These are phyloP conservation scores for Striga asiatica DNA, from an alignment of 257 asterid genomes.

Conservation along the genomic window DNA sequence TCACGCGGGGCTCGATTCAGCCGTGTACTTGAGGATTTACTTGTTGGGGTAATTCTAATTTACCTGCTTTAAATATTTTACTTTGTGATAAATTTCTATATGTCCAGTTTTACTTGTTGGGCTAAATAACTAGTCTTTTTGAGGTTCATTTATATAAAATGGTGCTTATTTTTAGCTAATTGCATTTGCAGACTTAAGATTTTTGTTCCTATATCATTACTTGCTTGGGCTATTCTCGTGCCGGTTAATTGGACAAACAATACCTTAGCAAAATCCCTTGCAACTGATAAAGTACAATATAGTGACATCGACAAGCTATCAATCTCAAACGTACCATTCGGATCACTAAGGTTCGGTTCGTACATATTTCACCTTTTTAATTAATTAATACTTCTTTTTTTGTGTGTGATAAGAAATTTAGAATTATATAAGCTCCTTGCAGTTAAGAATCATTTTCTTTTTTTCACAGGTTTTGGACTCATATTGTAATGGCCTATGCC, in stretches of 20 bases:
- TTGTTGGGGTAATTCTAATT: slow-evolving; percentile 61
- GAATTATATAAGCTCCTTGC: too few relatives aligned
- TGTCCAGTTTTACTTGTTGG: too few relatives aligned
- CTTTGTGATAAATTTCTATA: too few relatives aligned
- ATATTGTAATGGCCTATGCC: slow-evolving; percentile 80
- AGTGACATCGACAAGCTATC: slow-evolving; percentile 88
- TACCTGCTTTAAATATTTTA: too few relatives aligned
- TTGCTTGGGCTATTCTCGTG: slow-evolving; percentile 76
- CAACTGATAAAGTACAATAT: slow-evolving; percentile 31
- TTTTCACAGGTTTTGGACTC: slow-evolving; percentile 95
- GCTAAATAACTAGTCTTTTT: too few relatives aligned
- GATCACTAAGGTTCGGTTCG: slow-evolving; percentile 55
- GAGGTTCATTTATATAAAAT: not conserved
- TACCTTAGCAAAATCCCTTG: slow-evolving; percentile 45
- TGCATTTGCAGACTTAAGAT: slow-evolving; percentile 65
- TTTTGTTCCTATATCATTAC: slow-evolving; percentile 70
- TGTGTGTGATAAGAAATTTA: not conserved
- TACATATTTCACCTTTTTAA: not conserved
- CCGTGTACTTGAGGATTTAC: slow-evolving; percentile 81
- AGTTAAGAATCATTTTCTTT: too few relatives aligned
- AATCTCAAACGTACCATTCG: slow-evolving; percentile 65
- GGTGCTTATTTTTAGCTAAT: slow-evolving; percentile 9
- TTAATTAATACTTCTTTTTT: not conserved
- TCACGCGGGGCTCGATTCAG: slow-evolving; percentile 95
- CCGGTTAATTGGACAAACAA: slow-evolving; percentile 93